Conservation (phyloP, 2,329 filamentous ascomycete species). For the Arthrobotrys iridis region DNA sequence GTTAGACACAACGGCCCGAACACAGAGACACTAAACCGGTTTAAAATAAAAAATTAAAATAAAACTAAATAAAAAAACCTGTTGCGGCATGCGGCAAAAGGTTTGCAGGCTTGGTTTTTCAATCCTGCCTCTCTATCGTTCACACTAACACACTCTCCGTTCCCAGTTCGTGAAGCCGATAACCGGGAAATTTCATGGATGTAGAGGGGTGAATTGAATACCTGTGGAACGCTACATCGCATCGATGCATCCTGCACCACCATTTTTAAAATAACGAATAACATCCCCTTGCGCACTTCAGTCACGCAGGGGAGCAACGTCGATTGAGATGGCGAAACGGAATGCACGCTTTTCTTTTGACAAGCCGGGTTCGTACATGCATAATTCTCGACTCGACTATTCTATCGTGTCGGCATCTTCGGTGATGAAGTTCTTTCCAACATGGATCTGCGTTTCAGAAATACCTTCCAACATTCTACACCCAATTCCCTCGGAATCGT, state of each 20-base stretch:
- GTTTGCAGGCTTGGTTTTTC: too few relatives aligned
- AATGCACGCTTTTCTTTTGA: not conserved
- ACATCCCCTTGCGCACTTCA: not conserved
- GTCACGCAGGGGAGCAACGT: not conserved
- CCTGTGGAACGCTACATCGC: slow-evolving; percentile 42
- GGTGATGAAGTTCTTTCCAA: not conserved
- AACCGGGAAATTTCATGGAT: slow-evolving; percentile 45
- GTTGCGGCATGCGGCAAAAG: slow-evolving; percentile 8
- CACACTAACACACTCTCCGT: too few relatives aligned
- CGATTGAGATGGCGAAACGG: not conserved
- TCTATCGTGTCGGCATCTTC: not conserved
- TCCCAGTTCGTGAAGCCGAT: slow-evolving; percentile 22
- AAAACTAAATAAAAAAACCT: slow-evolving; percentile 2
- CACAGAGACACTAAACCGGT: not conserved
- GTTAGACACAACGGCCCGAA: too few relatives aligned
- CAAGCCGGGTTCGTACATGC: slow-evolving; percentile 4
- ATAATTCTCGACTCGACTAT: not conserved
- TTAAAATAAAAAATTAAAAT: too few relatives aligned
- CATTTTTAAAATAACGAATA: slow-evolving; percentile 15
- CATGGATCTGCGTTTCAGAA: too few relatives aligned
- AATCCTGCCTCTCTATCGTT: not conserved
- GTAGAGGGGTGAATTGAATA: not conserved
- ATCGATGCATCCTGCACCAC: slow-evolving; percentile 40
- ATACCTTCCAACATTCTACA: too few relatives aligned
- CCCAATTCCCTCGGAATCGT: too few relatives aligned